Evolutionary conservation across 495 filamentous ascomycete genomes (phyloP), one percentile per base, ranked within the genome.

Genomic region (Lasiosphaeriaceae sp.): DNA sequence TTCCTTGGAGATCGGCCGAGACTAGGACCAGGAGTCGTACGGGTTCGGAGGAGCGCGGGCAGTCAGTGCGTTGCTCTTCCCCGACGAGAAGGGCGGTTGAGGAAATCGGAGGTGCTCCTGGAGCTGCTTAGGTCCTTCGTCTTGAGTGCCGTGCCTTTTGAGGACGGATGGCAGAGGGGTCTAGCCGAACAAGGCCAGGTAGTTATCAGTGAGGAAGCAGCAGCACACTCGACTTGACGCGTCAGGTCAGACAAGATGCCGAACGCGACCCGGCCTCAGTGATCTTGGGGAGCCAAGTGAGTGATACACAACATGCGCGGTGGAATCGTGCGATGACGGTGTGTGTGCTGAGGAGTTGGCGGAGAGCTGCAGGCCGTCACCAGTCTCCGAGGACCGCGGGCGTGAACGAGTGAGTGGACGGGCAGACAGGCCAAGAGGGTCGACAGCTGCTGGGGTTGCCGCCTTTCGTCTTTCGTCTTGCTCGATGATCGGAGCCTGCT

Each of bases 161-260:
- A 67, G 58, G 52, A 37, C 6, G 60, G 41, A 49, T 22, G 41
- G 61, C 45, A 58, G 44, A 46, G 21, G 37, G 47, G 53, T 61
- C 50, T 59, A 61, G 62, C 59, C 59, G 58, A 58, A 55, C 17
- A 46, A 53, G 29, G 55, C 49, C 48, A 43, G 57, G 43, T 47
- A 46, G 43, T 50, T 31, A 55, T 61, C 47, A 54, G 47, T 53
- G 47, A 31, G 48, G 35, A 52, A 50, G 53, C 23, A 53, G 53
- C 21, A 50, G 52, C 49, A 55, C 50, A 57, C 58, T 47, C 59
- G 47, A 51, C 48, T 54, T 54, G 50, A 55, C 56, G 52, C 35
- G 54, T 49, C 52, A 44, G 56, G 74, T 76, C 59, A 61, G 71
- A 77, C 76, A 74, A 74, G 73, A 76, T 74, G 71, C 66, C 73